Percentiles rank a stretch among this genome's conserved stretches.
phyloP scores from a whole-genome alignment of 2,329 filamentous ascomycete species.

The Fusarium pseudograminearum region DNA sequence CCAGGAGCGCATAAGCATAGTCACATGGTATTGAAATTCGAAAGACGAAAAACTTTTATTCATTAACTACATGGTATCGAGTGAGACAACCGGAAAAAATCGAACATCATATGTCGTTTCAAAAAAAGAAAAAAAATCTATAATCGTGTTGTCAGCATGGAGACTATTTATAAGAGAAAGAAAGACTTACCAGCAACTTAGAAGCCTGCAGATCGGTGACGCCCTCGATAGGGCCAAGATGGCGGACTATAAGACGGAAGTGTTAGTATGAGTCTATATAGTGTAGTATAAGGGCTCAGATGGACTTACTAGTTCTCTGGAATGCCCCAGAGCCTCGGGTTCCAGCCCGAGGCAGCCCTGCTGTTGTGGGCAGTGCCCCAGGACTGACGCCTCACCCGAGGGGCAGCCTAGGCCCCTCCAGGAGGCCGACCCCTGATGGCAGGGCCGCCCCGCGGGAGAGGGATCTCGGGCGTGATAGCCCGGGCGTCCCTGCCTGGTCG shows the following conservation, averaged over 20 bases:
- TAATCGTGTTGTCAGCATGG: neutral
- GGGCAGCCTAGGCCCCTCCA: constrained; percentile 44
- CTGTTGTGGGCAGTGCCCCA: constrained; percentile 1
- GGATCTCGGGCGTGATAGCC: neutral
- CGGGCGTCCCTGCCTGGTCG: neutral
- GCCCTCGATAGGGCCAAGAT: neutral
- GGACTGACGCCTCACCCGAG: neutral
- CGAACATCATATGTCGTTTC: neutral
- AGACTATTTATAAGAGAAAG: too few relatives aligned
- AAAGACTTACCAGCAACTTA: neutral
- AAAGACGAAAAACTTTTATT: neutral
- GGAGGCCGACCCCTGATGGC: too few relatives aligned
- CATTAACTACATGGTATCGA: neutral
- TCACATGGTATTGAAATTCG: neutral
- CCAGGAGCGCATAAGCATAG: neutral
- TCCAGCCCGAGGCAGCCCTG: constrained; percentile 1
- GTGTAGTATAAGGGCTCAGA: neutral
- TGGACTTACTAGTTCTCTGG: neutral
- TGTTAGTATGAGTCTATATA: neutral
- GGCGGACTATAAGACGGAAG: neutral
- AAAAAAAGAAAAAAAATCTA: neutral
- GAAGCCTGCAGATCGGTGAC: neutral
- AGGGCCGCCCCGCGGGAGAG: neutral
- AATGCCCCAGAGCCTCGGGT: constrained; percentile 1
- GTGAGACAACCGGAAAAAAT: neutral